Base-by-base conservation (phyloP, 768 basidiomycete genomes). In the Suillus cothurnatus region DNA sequence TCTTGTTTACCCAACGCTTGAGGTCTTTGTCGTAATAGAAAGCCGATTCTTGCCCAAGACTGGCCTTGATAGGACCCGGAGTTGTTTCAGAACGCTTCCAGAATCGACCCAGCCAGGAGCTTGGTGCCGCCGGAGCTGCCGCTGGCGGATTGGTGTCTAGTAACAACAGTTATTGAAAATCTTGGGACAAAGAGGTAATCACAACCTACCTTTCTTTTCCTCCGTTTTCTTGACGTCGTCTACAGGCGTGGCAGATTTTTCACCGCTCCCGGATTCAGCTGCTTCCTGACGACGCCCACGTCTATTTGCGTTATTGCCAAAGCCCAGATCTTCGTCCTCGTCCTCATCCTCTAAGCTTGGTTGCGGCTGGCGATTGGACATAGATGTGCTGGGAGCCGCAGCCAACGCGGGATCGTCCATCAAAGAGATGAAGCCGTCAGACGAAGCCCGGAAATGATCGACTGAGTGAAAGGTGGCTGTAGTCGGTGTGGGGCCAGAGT, bases 21-120 rank as follows among this genome's bases (percentile, higher is more conserved):
- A 90, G 84, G n/a, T 97, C 95, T 71, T 92, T 89, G 73, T 99
- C 97, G 74, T 93, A 99, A 72, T 94, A 91, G 80, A 99, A 97
- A 32, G 88, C 81, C 32, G 81, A 94, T 73, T 95, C 88, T 69
- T 99, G 94, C 9, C 97, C 97, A 31, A 99, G 85, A 70, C 91
- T 99, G 23, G 97, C 97, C 73, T 89, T 92, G 64, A 97, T 80
- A 3, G 97, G 95, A 11, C 84, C 93, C 11, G 88, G 81, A 7
- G 81, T 69, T 5, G 82, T 70, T 19, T 90, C 88, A 21, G 82
- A 79, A 59, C 88, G 87, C 71, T 85, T 91, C 88, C 92, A 97
- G 80, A 89, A 88, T 9, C 91, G 84, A 64, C 89, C 88, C 31
- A 98, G 77, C 96, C 96, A 98, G 4, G 88, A 88, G 15, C 88